These are phyloP conservation scores for Stagonosporopsis chrysanthemi DNA, from an alignment of 2,329 filamentous ascomycete genomes.

Conservation along the genomic window DNA sequence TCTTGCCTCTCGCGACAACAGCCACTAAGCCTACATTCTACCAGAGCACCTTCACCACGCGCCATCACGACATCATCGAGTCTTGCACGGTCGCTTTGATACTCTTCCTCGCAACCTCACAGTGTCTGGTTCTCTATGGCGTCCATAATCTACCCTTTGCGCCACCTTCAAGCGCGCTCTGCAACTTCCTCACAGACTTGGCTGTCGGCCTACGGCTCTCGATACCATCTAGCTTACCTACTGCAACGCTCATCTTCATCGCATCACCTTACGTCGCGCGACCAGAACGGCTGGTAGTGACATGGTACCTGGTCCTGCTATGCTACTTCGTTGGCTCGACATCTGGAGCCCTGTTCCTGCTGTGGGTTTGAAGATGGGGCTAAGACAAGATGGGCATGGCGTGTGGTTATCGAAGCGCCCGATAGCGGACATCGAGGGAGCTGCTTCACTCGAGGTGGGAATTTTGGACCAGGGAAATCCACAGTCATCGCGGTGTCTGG, in stretches of 20 bases:
- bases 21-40: background rate
- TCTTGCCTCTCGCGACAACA: constrained; percentile 11
- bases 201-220: constrained; percentile 29
- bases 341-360: constrained; percentile 29
- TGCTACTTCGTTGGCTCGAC: constrained; percentile 34
- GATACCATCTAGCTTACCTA: constrained; percentile 32
- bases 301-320: constrained; percentile 31
- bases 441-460: constrained; percentile 4
- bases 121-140: constrained; percentile 29
- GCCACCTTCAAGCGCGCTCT: constrained; percentile 2
- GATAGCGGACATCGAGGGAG: constrained; percentile 28
- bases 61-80: constrained; percentile 2
- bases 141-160: constrained; percentile 10
- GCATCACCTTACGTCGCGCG: constrained; percentile 29
- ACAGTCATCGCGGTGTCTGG: constrained; percentile 13
- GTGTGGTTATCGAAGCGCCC: constrained; percentile 12
- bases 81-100: constrained; percentile 11
- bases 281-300: constrained; percentile 24
- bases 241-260: constrained; percentile 30
- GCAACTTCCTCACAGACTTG: constrained; percentile 22
- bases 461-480: constrained; percentile 4
- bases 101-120: constrained; percentile 21
- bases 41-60: background rate
- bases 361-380: constrained; percentile 4
- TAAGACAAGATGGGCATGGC: constrained; percentile 19